Conservation (phyloP, 768 basidiomycete species). For the Pholiota conissans region DNA sequence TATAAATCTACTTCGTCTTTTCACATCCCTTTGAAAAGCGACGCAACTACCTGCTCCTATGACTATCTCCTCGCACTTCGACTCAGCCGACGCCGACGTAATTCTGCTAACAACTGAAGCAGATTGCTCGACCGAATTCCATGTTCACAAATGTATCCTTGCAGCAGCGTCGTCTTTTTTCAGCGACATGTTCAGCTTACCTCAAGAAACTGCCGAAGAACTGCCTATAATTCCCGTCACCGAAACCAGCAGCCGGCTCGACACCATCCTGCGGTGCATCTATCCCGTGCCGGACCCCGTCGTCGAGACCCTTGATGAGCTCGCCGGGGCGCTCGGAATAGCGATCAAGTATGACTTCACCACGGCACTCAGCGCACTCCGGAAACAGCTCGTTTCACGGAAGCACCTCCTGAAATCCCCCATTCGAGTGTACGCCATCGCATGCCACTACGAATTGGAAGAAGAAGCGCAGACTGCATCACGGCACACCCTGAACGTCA, state of each 20-base stretch:
- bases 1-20: background rate
- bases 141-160: constrained; percentile 62
- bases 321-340: constrained; percentile 48
- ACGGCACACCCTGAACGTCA: constrained; percentile 49
- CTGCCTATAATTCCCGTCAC: constrained; percentile 55
- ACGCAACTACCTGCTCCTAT: background rate
- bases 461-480: constrained; percentile 66
- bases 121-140: constrained; percentile 46
- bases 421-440: constrained; percentile 68
- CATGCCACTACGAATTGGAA: constrained; percentile 63
- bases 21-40: background rate
- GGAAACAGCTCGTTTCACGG: constrained; percentile 49
- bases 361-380: constrained; percentile 46
- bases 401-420: constrained; percentile 49
- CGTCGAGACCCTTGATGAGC: constrained; percentile 51
- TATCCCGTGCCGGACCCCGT: constrained; percentile 62
- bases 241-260: constrained; percentile 46
- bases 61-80: constrained; percentile 28
- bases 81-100: constrained; percentile 26
- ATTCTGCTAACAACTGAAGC: constrained; percentile 26
- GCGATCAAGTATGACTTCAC: constrained; percentile 67
- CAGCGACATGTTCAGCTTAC: constrained; percentile 64
- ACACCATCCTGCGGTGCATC: constrained; percentile 55
- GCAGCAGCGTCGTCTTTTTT: constrained; percentile 69
- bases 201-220: constrained; percentile 37